A percentile compares a stretch with the other conserved stretches of the same genome.
Evolutionary conservation across 2,329 filamentous ascomycete species (phyloP).

Genomic region (Trichoderma endophyticum): DNA sequence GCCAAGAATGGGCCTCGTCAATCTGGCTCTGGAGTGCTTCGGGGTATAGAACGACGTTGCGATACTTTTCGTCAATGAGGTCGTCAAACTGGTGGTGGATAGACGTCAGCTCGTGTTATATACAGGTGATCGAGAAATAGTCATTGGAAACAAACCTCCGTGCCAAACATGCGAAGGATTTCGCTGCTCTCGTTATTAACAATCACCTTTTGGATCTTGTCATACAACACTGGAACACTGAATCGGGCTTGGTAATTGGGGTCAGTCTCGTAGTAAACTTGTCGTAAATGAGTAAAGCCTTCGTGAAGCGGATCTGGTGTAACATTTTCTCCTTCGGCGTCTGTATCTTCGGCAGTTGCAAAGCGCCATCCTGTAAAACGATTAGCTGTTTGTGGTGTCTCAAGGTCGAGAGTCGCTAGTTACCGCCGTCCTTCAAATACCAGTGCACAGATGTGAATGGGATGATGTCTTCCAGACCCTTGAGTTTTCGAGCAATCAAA

Average conservation of each 20-base stretch:
- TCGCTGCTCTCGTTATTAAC: constrained; percentile 89
- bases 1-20: constrained; percentile 75
- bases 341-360: constrained; percentile 55
- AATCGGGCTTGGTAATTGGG: constrained; percentile 72
- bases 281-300: constrained; percentile 62
- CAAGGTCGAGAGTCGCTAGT: neutral
- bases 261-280: constrained; percentile 75
- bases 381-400: neutral
- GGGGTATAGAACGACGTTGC: constrained; percentile 64
- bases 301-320: constrained; percentile 66
- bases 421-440: constrained; percentile 67
- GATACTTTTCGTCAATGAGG: constrained; percentile 57
- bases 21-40: constrained; percentile 59
- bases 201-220: constrained; percentile 69
- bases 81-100: constrained; percentile 60
- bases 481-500: constrained; percentile 81
- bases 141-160: constrained; percentile 49
- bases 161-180: constrained; percentile 85
- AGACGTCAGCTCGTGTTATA: neutral
- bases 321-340: constrained; percentile 56
- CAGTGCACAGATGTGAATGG: constrained; percentile 80
- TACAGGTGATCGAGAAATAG: neutral
- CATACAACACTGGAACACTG: constrained; percentile 82
- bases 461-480: constrained; percentile 84
- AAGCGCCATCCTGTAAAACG: constrained; percentile 64